phyloP scores from a whole-genome alignment of 78 protist genomes.

The Bodo saltans region DNA sequence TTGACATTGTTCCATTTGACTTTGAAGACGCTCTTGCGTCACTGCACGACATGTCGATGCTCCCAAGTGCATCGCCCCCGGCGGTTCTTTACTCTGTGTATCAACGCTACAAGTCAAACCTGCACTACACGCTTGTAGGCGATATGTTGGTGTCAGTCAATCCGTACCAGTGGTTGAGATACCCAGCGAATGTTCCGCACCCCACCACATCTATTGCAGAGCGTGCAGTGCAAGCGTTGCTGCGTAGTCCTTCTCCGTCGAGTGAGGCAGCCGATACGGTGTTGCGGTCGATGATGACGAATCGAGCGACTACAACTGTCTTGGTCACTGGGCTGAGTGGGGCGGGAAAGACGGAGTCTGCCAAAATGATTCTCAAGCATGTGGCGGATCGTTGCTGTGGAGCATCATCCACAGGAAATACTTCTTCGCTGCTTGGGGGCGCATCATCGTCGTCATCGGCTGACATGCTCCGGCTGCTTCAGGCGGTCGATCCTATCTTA shows the following conservation, averaged over 20 bases:
- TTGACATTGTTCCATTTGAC: no score
- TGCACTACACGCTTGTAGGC: neutral
- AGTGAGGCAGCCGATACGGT: no score
- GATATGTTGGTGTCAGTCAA: neutral
- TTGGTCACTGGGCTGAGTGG: constrained; percentile 35
- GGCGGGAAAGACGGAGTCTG: constrained; percentile 45
- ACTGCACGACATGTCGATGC: no score
- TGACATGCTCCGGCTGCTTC: neutral
- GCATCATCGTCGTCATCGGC: neutral
- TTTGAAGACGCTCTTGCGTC: no score
- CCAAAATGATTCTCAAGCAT: constrained; percentile 2
- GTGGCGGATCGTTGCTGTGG: no score
- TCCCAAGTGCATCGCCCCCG: no score
- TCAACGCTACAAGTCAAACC: neutral
- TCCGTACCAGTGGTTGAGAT: neutral
- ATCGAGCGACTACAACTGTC: no score
- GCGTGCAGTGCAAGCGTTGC: no score
- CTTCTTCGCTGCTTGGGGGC: neutral
- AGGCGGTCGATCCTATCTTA: neutral
- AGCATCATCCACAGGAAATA: no score
- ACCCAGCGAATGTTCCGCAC: neutral
- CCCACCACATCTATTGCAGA: no score
- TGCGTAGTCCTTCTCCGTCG: no score
- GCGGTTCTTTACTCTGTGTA: neutral
- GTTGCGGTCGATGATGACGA: no score